Evolutionary conservation across 164 flowering plant species (phyloP), one percentile per base, ranked within the genome.

Genomic region (Vitis labrusca): DNA sequence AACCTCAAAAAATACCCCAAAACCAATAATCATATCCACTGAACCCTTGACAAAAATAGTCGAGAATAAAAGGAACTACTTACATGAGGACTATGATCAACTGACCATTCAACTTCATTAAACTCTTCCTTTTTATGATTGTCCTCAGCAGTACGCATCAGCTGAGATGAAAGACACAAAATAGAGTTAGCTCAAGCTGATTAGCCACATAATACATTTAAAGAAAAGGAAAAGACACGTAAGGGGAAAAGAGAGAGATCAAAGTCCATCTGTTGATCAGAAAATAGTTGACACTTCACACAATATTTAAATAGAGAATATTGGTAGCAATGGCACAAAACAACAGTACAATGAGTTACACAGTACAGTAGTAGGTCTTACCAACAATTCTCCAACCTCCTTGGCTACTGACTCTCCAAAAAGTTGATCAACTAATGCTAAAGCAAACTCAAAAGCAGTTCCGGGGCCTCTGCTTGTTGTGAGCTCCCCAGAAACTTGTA

Each of bases 401-500:
- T 78, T 78, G 56, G 99, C 89, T 66, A 74, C 74, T 55, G 86
- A 68, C 70, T 88, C 92, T 59, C 96, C 97, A 75, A 83, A 89
- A 15, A 95, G 79, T 83, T 93, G 99, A 59, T 90, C 92, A 9
- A 87, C 97, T 51, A 90, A 83, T 65, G 90, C 84, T 27, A 95
- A 30, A 74, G 94, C 92, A 90, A 95, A 95, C 71, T 76, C 79
- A 72, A 86, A 86, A 27, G 89, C 76, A 50, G 99, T 95, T 57
- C 98, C 99, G 52, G 99, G 98, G 29, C 98, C 99, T 27, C 93
- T 92, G 80, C 99, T 95, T 7, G 98, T 95, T 65, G 96, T 95
- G 65, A 93, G 89, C 83, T 87, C 97, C 69, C 93, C 96, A 1
- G 98, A 90, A 29, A 95, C 89, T 79, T 91, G 97, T 60, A 86